These are phyloP conservation scores for Fraxinus angustifolia DNA, from an alignment of 305 asterid genomes.

Conservation along the genomic window DNA sequence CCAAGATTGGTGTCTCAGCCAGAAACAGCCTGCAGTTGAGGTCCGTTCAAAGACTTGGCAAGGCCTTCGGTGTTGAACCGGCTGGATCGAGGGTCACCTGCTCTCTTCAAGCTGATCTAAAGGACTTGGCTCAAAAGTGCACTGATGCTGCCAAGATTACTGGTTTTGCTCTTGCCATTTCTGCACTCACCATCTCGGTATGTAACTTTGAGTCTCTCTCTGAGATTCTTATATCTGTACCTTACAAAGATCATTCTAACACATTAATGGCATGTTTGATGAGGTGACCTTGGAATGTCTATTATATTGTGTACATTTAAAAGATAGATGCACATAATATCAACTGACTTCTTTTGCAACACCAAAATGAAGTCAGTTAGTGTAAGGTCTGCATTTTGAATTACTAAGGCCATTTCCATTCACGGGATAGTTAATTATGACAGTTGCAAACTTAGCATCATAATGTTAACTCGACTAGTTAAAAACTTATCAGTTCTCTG, in stretches of 20 bases:
- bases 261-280: neutral
- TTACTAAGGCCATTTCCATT: neutral
- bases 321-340: neutral
- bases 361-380: too few species aligned
- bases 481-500: neutral
- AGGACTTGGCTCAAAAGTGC: slow-evolving; percentile 72
- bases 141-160: slow-evolving; percentile 91
- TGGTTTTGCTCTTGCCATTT: slow-evolving; percentile 96
- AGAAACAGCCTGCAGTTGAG: slow-evolving; percentile 51
- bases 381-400: neutral
- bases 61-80: slow-evolving; percentile 61
- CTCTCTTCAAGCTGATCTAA: slow-evolving; percentile 74
- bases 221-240: neutral
- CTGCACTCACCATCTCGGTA: slow-evolving; percentile 87
- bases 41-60: slow-evolving; percentile 45
- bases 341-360: too few species aligned
- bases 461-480: neutral
- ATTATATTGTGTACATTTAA: neutral
- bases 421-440: neutral
- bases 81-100: slow-evolving; percentile 50
- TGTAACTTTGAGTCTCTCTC: neutral
- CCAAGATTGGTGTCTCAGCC: slow-evolving; percentile 52
- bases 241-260: neutral
- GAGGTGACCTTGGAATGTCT: neutral
- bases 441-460: too few species aligned